Evolutionary conservation across 768 basidiomycete species (phyloP), one percentile per base, ranked within the genome.

Genomic region (Phlebiopsis gigantea): DNA sequence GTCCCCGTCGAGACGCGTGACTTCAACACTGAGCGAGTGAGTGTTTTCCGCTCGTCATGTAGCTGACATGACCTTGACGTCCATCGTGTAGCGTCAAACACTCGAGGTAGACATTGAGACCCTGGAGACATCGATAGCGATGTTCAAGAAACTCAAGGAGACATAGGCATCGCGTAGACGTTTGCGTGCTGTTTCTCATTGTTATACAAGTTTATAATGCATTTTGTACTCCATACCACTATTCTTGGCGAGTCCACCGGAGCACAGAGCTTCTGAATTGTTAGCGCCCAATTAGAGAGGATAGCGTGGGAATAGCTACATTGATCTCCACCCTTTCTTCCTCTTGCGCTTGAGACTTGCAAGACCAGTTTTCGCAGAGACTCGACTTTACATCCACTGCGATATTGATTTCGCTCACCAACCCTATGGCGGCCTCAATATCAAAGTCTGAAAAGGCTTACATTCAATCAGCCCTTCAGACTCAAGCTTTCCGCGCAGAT

Each of bases 361-460:
- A n/a, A n/a, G n/a, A n/a, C n/a, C n/a, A n/a, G n/a, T n/a, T n/a
- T n/a, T n/a, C n/a, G n/a, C n/a, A n/a, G n/a, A n/a, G n/a, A n/a
- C n/a, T n/a, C n/a, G n/a, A n/a, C n/a, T n/a, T n/a, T n/a, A n/a
- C n/a, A n/a, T n/a, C n/a, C n/a, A n/a, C n/a, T n/a, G n/a, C n/a
- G n/a, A n/a, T n/a, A n/a, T n/a, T n/a, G n/a, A n/a, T n/a, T n/a
- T n/a, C n/a, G n/a, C n/a, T n/a, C n/a, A n/a, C n/a, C n/a, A n/a
- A n/a, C n/a, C n/a, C 34, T 2, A 39, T 39, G 34, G 21, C 60
- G 12, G 34, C 71, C 1, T 65, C 57, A 8, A 48, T 85, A 53
- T 92, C 90, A 43, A 92, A 92, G 62, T 81, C 90, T 0, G 91
- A 93, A 72, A 81, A 81, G 62, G 81, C 90, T 3, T 93, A 87